A percentile compares a stretch with the other conserved stretches of the same genome.
phyloP scores from a whole-genome alignment of 805 yeast species.

The Kodamaea kakaduensis region DNA sequence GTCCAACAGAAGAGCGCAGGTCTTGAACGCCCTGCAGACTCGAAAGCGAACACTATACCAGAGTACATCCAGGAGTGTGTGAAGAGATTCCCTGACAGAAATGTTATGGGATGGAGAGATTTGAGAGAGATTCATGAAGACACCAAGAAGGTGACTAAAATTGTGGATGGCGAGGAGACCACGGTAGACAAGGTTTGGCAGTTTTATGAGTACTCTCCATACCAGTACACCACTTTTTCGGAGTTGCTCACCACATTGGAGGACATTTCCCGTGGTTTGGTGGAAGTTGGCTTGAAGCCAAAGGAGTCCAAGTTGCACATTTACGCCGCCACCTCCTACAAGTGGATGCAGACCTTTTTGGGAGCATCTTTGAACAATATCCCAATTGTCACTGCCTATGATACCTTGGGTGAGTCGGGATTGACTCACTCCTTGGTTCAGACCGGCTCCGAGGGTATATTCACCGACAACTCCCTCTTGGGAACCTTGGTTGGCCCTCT shows the following conservation, averaged over 20 bases:
- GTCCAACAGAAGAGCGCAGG: conserved; percentile 47
- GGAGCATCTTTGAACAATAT: conserved; percentile 76
- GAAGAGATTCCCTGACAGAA: conserved; percentile 47
- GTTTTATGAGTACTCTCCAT: conserved; percentile 74
- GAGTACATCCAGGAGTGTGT: conserved; percentile 66
- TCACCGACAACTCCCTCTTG: conserved; percentile 78
- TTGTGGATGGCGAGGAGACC: conserved; percentile 69
- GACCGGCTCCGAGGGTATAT: conserved; percentile 74
- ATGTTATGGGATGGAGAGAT: conserved; percentile 76
- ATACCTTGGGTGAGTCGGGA: conserved; percentile 87
- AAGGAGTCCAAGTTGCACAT: conserved; percentile 67
- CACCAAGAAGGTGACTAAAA: conserved; percentile 65
- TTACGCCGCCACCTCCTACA: conserved; percentile 81
- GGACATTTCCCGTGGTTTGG: conserved; percentile 70
- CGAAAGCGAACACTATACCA: conserved; percentile 62
- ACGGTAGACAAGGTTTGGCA: conserved; percentile 84
- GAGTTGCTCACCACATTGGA: conserved; percentile 50
- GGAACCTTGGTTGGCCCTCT: conserved; percentile 68
- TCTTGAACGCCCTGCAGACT: conserved; percentile 57
- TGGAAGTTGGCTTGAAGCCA: conserved; percentile 67
- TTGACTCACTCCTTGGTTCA: conserved; percentile 80
- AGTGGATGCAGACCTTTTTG: conserved; percentile 85
- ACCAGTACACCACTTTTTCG: conserved; percentile 59
- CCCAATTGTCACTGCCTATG: conserved; percentile 93
- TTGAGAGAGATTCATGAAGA: conserved; percentile 72